Evolutionary conservation across 2,329 filamentous ascomycete genomes (phyloP), one percentile per base, ranked within the genome.

Genomic region (Sporothrix dimorphospora): DNA sequence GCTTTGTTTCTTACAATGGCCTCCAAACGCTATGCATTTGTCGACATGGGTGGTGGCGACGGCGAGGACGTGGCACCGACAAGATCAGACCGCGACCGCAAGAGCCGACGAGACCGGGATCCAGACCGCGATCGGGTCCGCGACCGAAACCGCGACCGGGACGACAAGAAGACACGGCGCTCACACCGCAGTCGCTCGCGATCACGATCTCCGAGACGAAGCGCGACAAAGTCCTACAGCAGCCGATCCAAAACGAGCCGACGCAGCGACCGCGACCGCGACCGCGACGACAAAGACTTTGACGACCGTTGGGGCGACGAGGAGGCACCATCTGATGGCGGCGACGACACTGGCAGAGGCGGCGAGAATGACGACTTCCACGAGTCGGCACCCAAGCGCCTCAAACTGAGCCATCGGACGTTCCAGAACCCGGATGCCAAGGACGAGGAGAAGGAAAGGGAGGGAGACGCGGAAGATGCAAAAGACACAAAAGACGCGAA

Each of bases 261-360:
- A 80, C 75, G 78, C 80, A 75, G 77, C 77, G 76, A 69, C 19
- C 78, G 73, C 30, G 61, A 69, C 19, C 78, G 73, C 30, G 61
- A 77, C 42, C 80, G 81, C 42, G 78, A 72, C 45, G 88, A 92
- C 75, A 91, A 57, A 57, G 47, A 68, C 55, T 72, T 91, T 75
- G 91, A 94, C 65, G 91, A 94, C 77, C 85, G 92, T 70, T 97
- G 94, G 93, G 93, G 90, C 0, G 93, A 96, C 76, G 92, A 94
- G 78, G 92, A 93, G 76, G 65, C 55, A 0, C 82, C 83, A 19
- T 79, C 80, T 4, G 83, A 82, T 9, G 81, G 47, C 1, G 59
- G 14, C 1, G 65, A 11, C 12, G 84, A 81, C 19, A n/a, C 11
- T 27, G 14, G 4, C n/a, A 24, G 11, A 47, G 63, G 34, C 14